A percentile compares a stretch with the other conserved stretches of the same genome.
phyloP scores from a whole-genome alignment of 1,284 basidiomycete genomes.

The Cystobasidiaceae sp. region DNA sequence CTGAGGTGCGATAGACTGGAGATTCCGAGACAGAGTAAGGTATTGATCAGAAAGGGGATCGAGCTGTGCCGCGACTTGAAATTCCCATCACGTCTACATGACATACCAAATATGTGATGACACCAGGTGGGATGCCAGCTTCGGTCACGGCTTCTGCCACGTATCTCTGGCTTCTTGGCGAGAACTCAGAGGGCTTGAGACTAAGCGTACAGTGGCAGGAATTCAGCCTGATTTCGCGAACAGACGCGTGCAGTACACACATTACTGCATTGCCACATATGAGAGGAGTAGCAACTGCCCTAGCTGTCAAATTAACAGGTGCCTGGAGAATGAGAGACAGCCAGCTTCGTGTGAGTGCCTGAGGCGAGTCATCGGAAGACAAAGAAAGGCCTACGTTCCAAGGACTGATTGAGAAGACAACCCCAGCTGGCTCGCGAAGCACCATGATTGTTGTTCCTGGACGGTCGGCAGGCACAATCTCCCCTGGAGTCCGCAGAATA shows the following conservation, averaged over 20 bases:
- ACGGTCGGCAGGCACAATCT: background rate
- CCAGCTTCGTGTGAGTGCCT: background rate
- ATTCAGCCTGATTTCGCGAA: too few species aligned
- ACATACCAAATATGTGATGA: conserved; percentile 34
- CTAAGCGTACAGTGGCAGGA: background rate
- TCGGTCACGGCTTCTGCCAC: conserved; percentile 15
- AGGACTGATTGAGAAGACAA: background rate
- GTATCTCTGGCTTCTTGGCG: background rate
- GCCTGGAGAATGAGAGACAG: background rate
- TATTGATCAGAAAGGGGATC: background rate
- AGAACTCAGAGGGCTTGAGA: background rate
- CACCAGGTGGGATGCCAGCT: conserved; percentile 40
- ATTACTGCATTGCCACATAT: background rate
- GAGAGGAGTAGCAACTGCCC: background rate
- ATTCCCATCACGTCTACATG: background rate
- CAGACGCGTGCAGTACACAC: too few species aligned
- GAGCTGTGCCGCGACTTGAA: background rate
- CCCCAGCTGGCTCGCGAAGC: background rate
- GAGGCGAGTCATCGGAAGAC: background rate
- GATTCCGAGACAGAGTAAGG: background rate
- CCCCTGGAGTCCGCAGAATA: background rate
- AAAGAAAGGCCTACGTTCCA: background rate
- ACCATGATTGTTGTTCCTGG: background rate
- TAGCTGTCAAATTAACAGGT: background rate
- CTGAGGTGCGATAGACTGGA: background rate